A percentile compares a stretch with the other conserved stretches of the same genome.
Conservation (phyloP, 116 monocot genomes). For the Dioscorea cayenensis region DNA sequence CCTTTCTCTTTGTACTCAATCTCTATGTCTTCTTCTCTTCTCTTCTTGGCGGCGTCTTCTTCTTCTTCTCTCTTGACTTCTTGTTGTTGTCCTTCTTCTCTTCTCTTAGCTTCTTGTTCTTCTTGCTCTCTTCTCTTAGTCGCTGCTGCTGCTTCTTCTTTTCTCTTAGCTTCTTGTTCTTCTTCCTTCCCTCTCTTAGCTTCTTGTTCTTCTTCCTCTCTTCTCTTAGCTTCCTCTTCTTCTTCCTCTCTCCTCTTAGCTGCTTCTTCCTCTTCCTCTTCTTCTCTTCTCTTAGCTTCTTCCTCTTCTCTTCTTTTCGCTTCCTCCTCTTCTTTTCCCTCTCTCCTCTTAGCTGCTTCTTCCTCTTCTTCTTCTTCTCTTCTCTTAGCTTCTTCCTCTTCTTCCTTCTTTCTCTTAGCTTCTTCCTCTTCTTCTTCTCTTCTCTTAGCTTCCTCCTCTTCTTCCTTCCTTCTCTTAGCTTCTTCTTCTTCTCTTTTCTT, state of each 20-base stretch:
- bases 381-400: background rate
- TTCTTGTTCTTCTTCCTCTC: too few species aligned
- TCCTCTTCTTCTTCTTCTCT: conserved; percentile 15
- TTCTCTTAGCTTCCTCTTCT: too few species aligned
- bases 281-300: background rate
- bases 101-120: too few species aligned
- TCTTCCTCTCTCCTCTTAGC: background rate
- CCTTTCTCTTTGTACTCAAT: too few species aligned
- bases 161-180: too few species aligned
- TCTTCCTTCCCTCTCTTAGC: too few species aligned
- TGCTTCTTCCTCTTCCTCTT: background rate
- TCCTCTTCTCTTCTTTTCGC: background rate
- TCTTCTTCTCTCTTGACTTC: too few species aligned
- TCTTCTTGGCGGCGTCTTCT: background rate
- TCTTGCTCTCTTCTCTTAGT: too few species aligned
- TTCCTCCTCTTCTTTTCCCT: conserved; percentile 3
- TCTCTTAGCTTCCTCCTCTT: conserved; percentile 4
- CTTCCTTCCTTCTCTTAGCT: background rate
- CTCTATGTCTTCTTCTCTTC: too few species aligned
- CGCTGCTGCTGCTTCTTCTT: too few species aligned
- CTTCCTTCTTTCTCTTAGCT: background rate
- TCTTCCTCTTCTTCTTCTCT: conserved; percentile 2
- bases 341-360: background rate
- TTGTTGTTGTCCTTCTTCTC: too few species aligned
- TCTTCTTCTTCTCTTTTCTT: conserved; percentile 10